Conservation (phyloP, 177 flowering plant species). For the Tripterygium wilfordii region DNA sequence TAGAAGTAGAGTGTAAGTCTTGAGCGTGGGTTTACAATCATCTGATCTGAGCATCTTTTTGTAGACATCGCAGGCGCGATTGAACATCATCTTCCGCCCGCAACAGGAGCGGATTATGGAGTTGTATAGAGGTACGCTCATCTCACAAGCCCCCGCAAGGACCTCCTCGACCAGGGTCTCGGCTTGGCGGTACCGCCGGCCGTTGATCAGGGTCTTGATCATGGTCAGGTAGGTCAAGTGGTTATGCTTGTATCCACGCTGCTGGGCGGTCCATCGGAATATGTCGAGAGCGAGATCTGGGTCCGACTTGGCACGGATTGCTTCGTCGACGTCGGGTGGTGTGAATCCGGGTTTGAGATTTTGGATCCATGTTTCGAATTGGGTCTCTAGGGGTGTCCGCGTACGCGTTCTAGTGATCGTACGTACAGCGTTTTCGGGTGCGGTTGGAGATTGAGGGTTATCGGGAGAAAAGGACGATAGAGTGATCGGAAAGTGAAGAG, state of each 20-base stretch:
- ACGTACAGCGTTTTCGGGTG: not conserved
- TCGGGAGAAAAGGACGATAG: not conserved
- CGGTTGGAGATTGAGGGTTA: not conserved
- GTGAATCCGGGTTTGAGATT: constrained; percentile 79
- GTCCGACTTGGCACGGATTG: constrained; percentile 46
- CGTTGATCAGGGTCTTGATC: constrained; percentile 35
- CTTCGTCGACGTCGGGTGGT: constrained; percentile 51
- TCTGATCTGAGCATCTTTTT: constrained; percentile 64
- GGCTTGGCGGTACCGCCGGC: constrained; percentile 41
- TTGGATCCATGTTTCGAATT: constrained; percentile 74
- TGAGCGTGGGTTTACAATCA: constrained; percentile 56
- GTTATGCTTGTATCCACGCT: constrained; percentile 67
- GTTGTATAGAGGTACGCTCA: constrained; percentile 53
- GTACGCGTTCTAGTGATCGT: not conserved
- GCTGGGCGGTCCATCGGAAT: constrained; percentile 91
- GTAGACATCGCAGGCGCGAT: constrained; percentile 75
- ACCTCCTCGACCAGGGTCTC: constrained; percentile 75
- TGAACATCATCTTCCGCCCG: constrained; percentile 42
- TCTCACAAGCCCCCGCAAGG: constrained; percentile 71
- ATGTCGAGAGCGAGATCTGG: constrained; percentile 68
- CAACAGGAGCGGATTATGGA: constrained; percentile 59
- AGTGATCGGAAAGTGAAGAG: too few relatives aligned
- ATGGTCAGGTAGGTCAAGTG: constrained; percentile 61
- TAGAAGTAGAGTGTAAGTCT: constrained; percentile 65
- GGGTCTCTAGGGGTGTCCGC: constrained; percentile 65